Evolutionary conservation across 2,329 filamentous ascomycete genomes (phyloP).

Genomic region (Colletotrichum spaethianum): DNA sequence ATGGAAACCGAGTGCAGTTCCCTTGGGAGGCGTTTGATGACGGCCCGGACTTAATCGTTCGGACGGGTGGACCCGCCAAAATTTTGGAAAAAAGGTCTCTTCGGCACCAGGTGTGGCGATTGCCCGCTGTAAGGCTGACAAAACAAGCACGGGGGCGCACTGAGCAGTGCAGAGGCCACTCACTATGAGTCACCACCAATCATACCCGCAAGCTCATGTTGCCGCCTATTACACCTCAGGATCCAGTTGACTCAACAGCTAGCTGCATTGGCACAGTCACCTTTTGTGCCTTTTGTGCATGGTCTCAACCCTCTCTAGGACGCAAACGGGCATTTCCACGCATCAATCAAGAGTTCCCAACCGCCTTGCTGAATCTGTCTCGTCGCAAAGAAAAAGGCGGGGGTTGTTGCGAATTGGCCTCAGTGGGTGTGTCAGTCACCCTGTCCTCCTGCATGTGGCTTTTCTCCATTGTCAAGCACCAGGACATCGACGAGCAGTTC

Average conservation of each 20-base stretch:
- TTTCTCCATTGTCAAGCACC: neutral
- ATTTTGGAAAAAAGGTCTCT: slow-evolving; percentile 6
- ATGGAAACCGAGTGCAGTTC: slow-evolving; percentile 16
- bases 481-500: neutral
- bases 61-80: slow-evolving; percentile 32
- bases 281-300: slow-evolving; percentile 3
- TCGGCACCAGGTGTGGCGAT: slow-evolving; percentile 29
- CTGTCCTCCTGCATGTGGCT: neutral
- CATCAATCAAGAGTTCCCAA: neutral
- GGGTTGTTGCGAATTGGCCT: slow-evolving; percentile 22
- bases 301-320: neutral
- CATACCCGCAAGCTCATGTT: neutral
- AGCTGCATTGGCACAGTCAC: slow-evolving; percentile 13
- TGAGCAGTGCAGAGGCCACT: slow-evolving; percentile 8
- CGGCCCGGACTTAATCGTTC: slow-evolving; percentile 28
- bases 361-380: neutral
- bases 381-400: neutral
- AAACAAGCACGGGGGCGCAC: slow-evolving; percentile 22
- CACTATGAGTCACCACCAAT: slow-evolving; percentile 39
- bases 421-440: slow-evolving; percentile 9
- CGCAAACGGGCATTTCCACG: neutral
- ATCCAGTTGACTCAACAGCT: slow-evolving; percentile 31
- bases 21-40: slow-evolving; percentile 25
- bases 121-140: slow-evolving; percentile 39
- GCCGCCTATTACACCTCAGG: neutral